Evolutionary conservation across 345 rosid genomes (phyloP), one percentile per base, ranked within the genome.

Genomic region (Eucalyptus polybractea): DNA sequence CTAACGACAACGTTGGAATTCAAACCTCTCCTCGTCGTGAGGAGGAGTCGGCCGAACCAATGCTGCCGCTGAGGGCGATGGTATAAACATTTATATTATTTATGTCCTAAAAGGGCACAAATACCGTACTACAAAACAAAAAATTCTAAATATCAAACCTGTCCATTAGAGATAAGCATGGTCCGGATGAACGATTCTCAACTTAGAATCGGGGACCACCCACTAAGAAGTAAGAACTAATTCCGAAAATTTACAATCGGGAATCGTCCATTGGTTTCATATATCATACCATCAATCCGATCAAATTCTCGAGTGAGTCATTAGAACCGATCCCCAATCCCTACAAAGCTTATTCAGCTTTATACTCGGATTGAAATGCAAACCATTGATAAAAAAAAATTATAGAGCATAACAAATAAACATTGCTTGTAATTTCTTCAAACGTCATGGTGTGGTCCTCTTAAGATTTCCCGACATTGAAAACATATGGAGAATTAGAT

Each of bases 231-330:
- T 0, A 53, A 53, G 2, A 53, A 53, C 2, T 0, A 53, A 21
- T 53, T 53, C 0, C 0, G 1, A 21, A 53, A 53, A 19, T 0
- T 53, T 53, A 4, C 4, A 53, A 53, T 53, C 0, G 25, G 1
- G 1, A 53, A 0, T 3, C 24, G 2, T 53, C 2, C 2, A 0
- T 7, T 53, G 0, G 5, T 53, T 53, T 2, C 25, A 53, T 19
- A 53, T 53, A 53, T 53, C 8, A 53, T 0, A 53, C 4, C 4
- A 0, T 3, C 8, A 7, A 2, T 53, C 9, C 0, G 1, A 10
- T 53, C 56, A 53, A 3, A 1, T 53, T 53, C 56, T 53, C 1
- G 0, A 53, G 58, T 53, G 25, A 53, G 25, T 21, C 58, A 1
- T 53, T 53, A 0, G 56, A 53, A 53, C 0, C 5, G 1, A 53